phyloP scores from a whole-genome alignment of 306 rosid species.

The Pueraria montana region DNA sequence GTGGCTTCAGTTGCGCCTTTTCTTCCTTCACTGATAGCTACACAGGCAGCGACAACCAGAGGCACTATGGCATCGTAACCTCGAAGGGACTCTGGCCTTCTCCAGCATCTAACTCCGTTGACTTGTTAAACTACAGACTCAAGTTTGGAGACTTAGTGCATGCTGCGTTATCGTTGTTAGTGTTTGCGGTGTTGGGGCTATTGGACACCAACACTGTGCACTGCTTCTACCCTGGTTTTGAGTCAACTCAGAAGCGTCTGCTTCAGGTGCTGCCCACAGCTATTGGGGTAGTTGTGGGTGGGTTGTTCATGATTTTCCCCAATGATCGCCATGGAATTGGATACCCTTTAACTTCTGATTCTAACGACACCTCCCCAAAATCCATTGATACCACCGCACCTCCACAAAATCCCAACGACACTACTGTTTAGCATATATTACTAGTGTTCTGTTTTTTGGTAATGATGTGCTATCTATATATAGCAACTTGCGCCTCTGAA shows the following conservation, averaged over 20 bases:
- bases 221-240: conserved; percentile 75
- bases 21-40: conserved; percentile 84
- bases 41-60: conserved; percentile 57
- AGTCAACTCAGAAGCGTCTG: conserved; percentile 54
- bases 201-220: conserved; percentile 67
- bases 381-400: not conserved
- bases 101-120: conserved; percentile 31
- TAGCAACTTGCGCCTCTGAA: no score
- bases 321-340: conserved; percentile 87
- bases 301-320: conserved; percentile 67
- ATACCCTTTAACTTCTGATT: conserved; percentile 53
- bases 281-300: conserved; percentile 65
- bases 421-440: not conserved
- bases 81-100: conserved; percentile 74
- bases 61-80: conserved; percentile 70
- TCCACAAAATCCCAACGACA: not conserved
- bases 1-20: conserved; percentile 69
- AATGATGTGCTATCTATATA: not conserved
- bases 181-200: conserved; percentile 67
- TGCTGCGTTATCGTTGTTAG: conserved; percentile 59
- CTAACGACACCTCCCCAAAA: conserved; percentile 25
- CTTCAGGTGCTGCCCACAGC: conserved; percentile 66
- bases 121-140: conserved; percentile 61
- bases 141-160: conserved; percentile 75
- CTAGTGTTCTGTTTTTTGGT: not conserved